Evolutionary conservation across 2,329 filamentous ascomycete genomes (phyloP).

Genomic region (Fusarium pseudocircinatum): DNA sequence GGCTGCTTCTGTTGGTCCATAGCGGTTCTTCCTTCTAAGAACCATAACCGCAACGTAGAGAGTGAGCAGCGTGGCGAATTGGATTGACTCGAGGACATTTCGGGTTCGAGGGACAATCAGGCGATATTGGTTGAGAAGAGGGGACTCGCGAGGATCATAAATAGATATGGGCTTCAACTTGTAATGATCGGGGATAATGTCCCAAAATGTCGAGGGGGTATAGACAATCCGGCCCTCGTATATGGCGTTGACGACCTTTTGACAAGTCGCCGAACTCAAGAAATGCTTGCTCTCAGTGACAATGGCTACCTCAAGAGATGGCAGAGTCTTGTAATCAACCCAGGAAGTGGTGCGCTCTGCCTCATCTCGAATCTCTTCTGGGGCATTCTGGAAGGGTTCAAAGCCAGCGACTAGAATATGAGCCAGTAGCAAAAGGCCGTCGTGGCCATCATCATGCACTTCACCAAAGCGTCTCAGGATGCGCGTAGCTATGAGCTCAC

Average conservation of each 20-base stretch:
- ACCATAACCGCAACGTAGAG: conserved; percentile 80
- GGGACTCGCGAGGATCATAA: conserved; percentile 80
- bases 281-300: conserved; percentile 84
- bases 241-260: conserved; percentile 84
- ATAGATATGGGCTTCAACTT: conserved; percentile 84
- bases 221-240: conserved; percentile 84
- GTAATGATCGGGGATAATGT: conserved; percentile 87
- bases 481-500: conserved; percentile 81
- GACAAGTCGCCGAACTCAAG: conserved; percentile 78
- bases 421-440: conserved; percentile 77
- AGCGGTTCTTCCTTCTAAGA: conserved; percentile 65
- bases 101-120: conserved; percentile 83
- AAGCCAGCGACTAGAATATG: conserved; percentile 86
- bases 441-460: conserved; percentile 74
- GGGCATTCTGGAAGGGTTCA: conserved; percentile 86
- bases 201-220: conserved; percentile 82
- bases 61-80: conserved; percentile 75
- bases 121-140: conserved; percentile 84
- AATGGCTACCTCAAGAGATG: conserved; percentile 84
- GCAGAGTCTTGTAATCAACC: conserved; percentile 69
- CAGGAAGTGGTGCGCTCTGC: conserved; percentile 61
- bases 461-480: conserved; percentile 83
- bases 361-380: conserved; percentile 69
- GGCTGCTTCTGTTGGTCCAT: conserved; percentile 68
- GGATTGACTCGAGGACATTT: conserved; percentile 77